These are phyloP conservation scores for Citrus sp. DNA, from an alignment of 345 rosid genomes.

Conservation along the genomic window DNA sequence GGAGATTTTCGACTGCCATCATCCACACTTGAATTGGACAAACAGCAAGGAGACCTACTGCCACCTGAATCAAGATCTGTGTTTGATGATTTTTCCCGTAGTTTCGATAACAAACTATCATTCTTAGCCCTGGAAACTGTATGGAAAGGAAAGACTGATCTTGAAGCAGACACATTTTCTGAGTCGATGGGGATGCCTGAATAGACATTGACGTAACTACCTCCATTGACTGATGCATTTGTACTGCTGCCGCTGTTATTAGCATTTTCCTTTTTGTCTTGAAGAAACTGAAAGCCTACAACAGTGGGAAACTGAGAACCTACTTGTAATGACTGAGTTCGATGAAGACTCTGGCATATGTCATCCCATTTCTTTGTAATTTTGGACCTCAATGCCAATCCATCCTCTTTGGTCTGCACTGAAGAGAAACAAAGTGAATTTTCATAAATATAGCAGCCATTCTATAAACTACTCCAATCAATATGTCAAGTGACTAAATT, in stretches of 20 bases:
- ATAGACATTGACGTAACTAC: constrained; percentile 17
- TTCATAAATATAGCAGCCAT: constrained; percentile 24
- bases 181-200: constrained; percentile 20
- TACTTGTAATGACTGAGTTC: constrained; percentile 5
- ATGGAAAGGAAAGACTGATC: constrained; percentile 13
- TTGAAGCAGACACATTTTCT: constrained; percentile 23
- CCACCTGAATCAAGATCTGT: constrained; percentile 23
- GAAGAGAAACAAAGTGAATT: constrained; percentile 41
- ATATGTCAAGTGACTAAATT: not conserved
- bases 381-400: constrained; percentile 29
- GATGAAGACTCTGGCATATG: constrained; percentile 41
- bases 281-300: constrained; percentile 29
- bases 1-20: constrained; percentile 44
- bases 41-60: constrained; percentile 30
- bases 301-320: constrained; percentile 29
- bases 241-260: constrained; percentile 18
- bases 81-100: constrained; percentile 34
- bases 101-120: constrained; percentile 28
- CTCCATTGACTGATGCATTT: constrained; percentile 17
- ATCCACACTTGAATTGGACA: constrained; percentile 40
- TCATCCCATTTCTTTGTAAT: constrained; percentile 43
- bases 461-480: not conserved
- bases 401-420: constrained; percentile 74
- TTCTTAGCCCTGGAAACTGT: constrained; percentile 19
- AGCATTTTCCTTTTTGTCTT: constrained; percentile 27